phyloP scores from a whole-genome alignment of 345 rosid species.

The Viola odorata region DNA sequence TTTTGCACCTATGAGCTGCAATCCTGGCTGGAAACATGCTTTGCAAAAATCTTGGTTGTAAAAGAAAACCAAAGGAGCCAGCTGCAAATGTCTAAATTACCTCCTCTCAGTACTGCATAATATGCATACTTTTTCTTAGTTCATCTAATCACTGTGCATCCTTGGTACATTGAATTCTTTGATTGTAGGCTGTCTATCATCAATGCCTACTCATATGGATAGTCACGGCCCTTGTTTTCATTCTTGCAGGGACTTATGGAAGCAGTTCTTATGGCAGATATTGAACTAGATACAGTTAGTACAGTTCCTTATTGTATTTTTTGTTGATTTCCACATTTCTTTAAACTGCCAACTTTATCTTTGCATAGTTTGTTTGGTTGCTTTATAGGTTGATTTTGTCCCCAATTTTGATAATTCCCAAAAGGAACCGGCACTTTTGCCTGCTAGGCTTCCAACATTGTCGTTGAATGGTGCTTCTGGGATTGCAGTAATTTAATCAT shows the following conservation, averaged over 20 bases:
- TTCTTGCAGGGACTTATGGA: slow-evolving; percentile 70
- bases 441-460: slow-evolving; percentile 86
- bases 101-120: no score
- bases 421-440: slow-evolving; percentile 83
- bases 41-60: no score
- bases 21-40: no score
- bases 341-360: neutral
- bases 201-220: neutral
- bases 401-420: slow-evolving; percentile 91
- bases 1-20: no score
- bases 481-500: slow-evolving; percentile 60
- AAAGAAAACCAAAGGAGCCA: no score
- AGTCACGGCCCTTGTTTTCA: neutral
- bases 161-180: no score
- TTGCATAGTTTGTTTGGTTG: neutral
- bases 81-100: no score
- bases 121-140: no score
- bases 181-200: no score
- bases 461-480: slow-evolving; percentile 94
- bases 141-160: no score
- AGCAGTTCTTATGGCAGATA: slow-evolving; percentile 76
- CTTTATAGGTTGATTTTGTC: slow-evolving; percentile 80
- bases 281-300: slow-evolving; percentile 75
- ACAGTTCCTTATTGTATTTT: slow-evolving; percentile 2
- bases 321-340: neutral